Conservation (phyloP, 225 moss, liverwort and hornwort genomes). For the Lunularia cruciata region DNA sequence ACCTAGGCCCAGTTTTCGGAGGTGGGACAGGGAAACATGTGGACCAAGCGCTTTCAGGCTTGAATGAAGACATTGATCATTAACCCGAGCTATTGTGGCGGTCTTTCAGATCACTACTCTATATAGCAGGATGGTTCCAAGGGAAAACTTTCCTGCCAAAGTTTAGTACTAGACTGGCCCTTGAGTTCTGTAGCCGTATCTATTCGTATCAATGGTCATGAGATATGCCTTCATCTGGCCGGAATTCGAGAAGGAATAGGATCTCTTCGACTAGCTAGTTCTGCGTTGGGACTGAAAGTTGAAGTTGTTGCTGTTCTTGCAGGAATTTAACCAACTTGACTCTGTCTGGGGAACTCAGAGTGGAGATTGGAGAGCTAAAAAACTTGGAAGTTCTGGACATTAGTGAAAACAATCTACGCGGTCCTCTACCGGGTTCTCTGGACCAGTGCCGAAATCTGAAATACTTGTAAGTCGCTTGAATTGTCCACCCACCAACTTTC, state of each 20-base stretch:
- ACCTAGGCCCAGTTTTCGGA: too few species aligned
- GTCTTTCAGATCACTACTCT: too few species aligned
- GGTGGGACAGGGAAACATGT: too few species aligned
- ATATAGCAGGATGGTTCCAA: too few species aligned
- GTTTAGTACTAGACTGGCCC: too few species aligned
- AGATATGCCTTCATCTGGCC: neutral
- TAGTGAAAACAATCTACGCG: neutral
- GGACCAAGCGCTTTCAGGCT: too few species aligned
- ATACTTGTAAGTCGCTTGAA: slow-evolving; percentile 8
- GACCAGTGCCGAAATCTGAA: neutral
- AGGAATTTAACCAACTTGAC: neutral
- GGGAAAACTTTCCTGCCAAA: too few species aligned
- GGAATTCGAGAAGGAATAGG: neutral
- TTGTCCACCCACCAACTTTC: neutral
- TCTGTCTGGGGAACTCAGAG: neutral
- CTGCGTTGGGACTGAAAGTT: neutral
- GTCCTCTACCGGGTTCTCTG: slow-evolving; percentile 4
- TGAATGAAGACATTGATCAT: too few species aligned
- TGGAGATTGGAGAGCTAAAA: slow-evolving; percentile 5
- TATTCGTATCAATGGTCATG: too few species aligned
- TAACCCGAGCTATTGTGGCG: too few species aligned
- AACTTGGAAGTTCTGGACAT: slow-evolving; percentile 4
- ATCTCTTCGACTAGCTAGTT: neutral
- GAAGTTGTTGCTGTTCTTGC: neutral
- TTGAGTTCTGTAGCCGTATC: too few species aligned